Percentiles rank a stretch among this genome's conserved stretches.
Conservation (phyloP, 805 yeast species). For the Teunomyces lycoperdinae region DNA sequence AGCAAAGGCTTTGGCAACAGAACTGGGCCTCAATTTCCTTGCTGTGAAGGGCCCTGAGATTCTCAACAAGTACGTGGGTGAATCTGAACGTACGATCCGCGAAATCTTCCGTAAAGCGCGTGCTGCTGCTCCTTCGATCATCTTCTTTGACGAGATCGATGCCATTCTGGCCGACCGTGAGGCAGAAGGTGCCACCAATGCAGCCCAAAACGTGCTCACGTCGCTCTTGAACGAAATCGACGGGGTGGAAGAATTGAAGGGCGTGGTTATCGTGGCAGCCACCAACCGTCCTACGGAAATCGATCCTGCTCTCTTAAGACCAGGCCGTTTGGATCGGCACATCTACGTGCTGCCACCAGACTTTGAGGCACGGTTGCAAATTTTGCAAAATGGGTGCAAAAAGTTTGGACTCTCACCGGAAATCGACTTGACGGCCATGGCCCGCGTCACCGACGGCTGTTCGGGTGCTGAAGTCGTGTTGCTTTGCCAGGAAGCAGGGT, state of each 20-base stretch:
- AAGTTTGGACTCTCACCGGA: conserved; percentile 54
- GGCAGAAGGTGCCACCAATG: conserved; percentile 52
- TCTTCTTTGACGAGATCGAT: conserved; percentile 95
- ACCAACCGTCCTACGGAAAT: conserved; percentile 93
- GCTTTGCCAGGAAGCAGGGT: conserved; percentile 92
- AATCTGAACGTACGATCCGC: conserved; percentile 88
- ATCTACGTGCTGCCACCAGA: conserved; percentile 94
- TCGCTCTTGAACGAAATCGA: conserved; percentile 92
- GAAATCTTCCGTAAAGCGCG: conserved; percentile 92
- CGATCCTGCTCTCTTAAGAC: conserved; percentile 89
- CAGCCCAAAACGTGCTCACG: conserved; percentile 82
- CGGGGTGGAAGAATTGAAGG: conserved; percentile 93
- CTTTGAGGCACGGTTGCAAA: conserved; percentile 71
- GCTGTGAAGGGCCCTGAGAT: conserved; percentile 98
- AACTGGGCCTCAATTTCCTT: conserved; percentile 87
- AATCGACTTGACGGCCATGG: conserved; percentile 38
- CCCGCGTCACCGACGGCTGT: conserved; percentile 76
- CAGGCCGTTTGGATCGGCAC: conserved; percentile 93
- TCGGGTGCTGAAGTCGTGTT: conserved; percentile 96
- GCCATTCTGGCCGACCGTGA: conserved; percentile 82
- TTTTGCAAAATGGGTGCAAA: conserved; percentile 63
- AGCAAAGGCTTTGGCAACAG: conserved; percentile 94
- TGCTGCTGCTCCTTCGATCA: conserved; percentile 91
- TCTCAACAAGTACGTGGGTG: conserved; percentile 94
- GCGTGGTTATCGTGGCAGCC: conserved; percentile 93